phyloP scores from a whole-genome alignment of 768 basidiomycete species.

The Rhizopogon salebrosus region DNA sequence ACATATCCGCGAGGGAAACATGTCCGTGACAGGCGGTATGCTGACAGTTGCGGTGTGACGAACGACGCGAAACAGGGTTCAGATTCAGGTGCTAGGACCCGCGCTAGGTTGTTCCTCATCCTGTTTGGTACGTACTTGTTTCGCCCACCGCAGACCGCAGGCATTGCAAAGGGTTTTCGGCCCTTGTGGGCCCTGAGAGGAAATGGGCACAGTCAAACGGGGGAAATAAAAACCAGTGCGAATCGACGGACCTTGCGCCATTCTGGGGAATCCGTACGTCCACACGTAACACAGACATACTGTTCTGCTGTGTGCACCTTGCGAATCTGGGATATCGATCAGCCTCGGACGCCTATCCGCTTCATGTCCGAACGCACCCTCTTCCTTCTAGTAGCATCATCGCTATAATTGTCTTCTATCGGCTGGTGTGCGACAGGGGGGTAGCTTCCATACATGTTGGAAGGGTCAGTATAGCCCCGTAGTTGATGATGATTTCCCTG shows the following conservation, averaged over 20 bases:
- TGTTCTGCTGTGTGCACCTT: conserved; percentile 53
- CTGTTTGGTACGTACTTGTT: conserved; percentile 48
- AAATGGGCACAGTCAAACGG: conserved; percentile 12
- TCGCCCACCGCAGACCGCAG: conserved; percentile 92
- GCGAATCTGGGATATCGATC: conserved; percentile 12
- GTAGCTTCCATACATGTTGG: conserved; percentile 13
- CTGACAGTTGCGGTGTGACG: not conserved
- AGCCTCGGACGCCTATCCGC: conserved; percentile 1
- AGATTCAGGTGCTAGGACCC: conserved; percentile 13
- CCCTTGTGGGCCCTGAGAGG: conserved; percentile 75
- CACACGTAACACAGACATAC: conserved; percentile 89
- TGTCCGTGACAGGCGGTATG: not conserved
- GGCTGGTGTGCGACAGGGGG: conserved; percentile 5
- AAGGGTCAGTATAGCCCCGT: conserved; percentile 16
- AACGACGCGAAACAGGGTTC: conserved; percentile 4
- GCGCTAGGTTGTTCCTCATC: conserved; percentile 26
- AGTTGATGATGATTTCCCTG: conserved; percentile 6
- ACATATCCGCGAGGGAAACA: not conserved
- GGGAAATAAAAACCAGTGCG: not conserved
- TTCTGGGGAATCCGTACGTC: conserved; percentile 93
- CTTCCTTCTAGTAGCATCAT: conserved; percentile 56
- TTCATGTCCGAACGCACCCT: conserved; percentile 38
- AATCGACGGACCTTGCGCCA: conserved; percentile 76
- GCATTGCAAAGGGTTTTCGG: conserved; percentile 99
- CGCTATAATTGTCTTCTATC: conserved; percentile 38